Conservation (phyloP, 768 basidiomycete species). For the Omphalotus guepiniiformis region DNA sequence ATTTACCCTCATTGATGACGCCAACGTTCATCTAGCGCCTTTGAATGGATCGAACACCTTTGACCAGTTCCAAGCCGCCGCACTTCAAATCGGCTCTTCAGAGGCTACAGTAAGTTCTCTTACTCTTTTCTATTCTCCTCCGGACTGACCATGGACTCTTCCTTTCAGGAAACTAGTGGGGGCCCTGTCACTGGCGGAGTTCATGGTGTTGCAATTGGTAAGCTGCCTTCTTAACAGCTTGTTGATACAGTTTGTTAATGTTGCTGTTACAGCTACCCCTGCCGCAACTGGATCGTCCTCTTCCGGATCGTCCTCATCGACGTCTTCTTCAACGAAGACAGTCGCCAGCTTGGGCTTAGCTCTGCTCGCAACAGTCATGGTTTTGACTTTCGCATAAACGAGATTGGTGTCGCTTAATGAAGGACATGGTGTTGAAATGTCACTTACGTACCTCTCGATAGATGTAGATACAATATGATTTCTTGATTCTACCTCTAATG, state of each 20-base stretch:
- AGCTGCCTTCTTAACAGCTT: background rate
- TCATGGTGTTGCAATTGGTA: conserved; percentile 29
- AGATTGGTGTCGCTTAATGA: no score
- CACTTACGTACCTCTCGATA: no score
- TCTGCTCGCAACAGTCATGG: no score
- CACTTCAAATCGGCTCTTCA: conserved; percentile 28
- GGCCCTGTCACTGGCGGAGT: conserved; percentile 41
- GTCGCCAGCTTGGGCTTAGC: no score
- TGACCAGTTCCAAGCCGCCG: conserved; percentile 36
- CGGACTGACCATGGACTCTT: background rate
- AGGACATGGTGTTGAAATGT: no score
- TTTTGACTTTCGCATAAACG: no score
- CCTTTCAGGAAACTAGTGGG: conserved; percentile 29
- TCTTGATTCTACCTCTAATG: background rate
- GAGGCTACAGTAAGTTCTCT: conserved; percentile 28
- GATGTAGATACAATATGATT: no score
- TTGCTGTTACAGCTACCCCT: conserved; percentile 11
- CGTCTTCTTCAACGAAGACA: background rate
- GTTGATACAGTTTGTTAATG: conserved; percentile 11
- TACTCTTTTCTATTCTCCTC: background rate
- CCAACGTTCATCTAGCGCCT: conserved; percentile 31
- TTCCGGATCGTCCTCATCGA: conserved; percentile 3
- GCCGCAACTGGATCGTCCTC: conserved; percentile 5
- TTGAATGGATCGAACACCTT: conserved; percentile 37
- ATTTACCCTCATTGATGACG: conserved; percentile 7